Evolutionary conservation across 345 rosid species (phyloP).

Genomic region (Citrus mangshanensis): DNA sequence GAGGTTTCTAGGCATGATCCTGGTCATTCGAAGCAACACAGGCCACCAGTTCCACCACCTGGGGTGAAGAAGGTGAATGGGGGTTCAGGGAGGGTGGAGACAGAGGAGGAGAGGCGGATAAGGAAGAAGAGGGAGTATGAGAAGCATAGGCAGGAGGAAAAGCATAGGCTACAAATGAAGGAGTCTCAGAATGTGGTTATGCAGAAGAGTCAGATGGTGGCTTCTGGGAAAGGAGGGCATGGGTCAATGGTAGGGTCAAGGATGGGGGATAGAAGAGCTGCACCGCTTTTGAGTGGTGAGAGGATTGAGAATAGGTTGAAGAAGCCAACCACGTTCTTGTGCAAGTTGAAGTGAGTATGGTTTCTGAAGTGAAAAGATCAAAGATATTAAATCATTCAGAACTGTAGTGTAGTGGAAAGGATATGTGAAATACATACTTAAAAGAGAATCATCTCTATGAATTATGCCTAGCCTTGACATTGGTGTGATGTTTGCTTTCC

Average conservation of each 20-base stretch:
- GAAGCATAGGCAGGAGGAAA: conserved; percentile 78
- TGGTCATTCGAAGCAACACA: conserved; percentile 42
- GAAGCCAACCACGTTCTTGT: conserved; percentile 97
- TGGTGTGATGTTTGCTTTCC: background rate
- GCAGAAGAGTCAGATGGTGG: conserved; percentile 52
- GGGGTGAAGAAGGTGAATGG: conserved; percentile 45
- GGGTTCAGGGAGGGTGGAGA: conserved; percentile 54
- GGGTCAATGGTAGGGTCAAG: conserved; percentile 71
- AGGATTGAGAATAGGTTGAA: conserved; percentile 89
- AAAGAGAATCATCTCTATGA: background rate
- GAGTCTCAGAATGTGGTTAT: conserved; percentile 49
- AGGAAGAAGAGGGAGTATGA: conserved; percentile 92
- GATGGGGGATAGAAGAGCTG: conserved; percentile 74
- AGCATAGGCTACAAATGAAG: conserved; percentile 59
- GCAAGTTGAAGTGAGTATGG: conserved; percentile 92
- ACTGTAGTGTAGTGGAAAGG: background rate
- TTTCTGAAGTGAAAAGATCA: background rate
- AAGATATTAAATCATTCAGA: background rate
- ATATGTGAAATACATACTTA: too few species aligned
- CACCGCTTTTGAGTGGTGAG: conserved; percentile 68
- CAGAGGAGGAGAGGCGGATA: conserved; percentile 86
- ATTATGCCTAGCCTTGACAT: background rate
- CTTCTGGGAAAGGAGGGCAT: conserved; percentile 67
- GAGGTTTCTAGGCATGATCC: conserved; percentile 49
- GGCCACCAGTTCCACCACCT: conserved; percentile 29